phyloP scores from a whole-genome alignment of 2,329 filamentous ascomycete genomes.

The Ramularia endophylla region DNA sequence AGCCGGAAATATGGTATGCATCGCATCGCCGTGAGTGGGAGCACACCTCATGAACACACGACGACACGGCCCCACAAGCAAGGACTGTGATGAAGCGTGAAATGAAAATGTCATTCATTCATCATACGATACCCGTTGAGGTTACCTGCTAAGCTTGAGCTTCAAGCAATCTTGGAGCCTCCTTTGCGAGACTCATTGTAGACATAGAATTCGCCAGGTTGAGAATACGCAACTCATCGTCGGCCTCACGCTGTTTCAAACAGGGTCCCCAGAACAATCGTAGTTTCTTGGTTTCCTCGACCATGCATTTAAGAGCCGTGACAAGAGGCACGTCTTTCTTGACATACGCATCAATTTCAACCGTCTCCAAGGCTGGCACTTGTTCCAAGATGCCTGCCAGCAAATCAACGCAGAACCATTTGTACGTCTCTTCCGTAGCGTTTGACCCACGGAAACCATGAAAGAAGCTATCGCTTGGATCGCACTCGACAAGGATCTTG shows the following conservation, averaged over 20 bases:
- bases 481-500: conserved; percentile 64
- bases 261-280: conserved; percentile 59
- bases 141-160: no score
- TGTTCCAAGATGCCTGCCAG: conserved; percentile 52
- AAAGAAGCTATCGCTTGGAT: conserved; percentile 60
- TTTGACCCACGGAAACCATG: conserved; percentile 54
- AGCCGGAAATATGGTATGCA: no score
- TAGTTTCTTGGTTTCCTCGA: conserved; percentile 44
- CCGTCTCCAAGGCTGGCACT: conserved; percentile 50
- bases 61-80: no score
- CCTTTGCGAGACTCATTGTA: conserved; percentile 11
- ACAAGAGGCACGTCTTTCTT: conserved; percentile 61
- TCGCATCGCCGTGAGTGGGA: no score
- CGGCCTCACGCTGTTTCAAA: conserved; percentile 43
- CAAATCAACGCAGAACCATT: conserved; percentile 56
- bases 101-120: no score
- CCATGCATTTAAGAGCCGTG: conserved; percentile 51
- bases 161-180: conserved; percentile 11
- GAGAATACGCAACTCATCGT: conserved; percentile 12
- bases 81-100: no score
- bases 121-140: no score
- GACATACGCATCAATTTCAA: conserved; percentile 70
- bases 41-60: no score
- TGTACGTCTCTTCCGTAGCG: conserved; percentile 62
- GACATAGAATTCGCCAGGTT: conserved; percentile 14